phyloP scores from a whole-genome alignment of 2,329 filamentous ascomycete species.

The Bipolaris gigantea region DNA sequence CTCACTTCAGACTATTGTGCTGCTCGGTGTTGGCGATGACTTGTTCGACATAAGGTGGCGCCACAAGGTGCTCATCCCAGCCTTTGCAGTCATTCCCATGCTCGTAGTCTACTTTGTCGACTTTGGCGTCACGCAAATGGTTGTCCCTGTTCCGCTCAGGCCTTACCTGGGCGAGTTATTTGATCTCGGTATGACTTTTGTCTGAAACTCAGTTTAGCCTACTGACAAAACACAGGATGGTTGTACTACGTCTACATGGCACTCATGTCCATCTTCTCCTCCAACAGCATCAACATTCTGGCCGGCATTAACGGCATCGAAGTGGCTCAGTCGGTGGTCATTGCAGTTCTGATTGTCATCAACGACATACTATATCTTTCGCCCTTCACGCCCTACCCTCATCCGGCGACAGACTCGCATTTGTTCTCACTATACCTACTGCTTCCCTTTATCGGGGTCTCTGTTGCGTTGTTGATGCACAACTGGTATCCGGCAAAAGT shows the following conservation, averaged over 20 bases:
- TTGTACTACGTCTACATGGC: conserved; percentile 97
- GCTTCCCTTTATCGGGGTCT: conserved; percentile 91
- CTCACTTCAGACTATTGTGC: conserved; percentile 84
- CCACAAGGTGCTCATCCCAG: conserved; percentile 97
- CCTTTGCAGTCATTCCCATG: conserved; percentile 88
- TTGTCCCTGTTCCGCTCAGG: conserved; percentile 83
- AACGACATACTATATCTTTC: conserved; percentile 88
- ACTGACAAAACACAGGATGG: conserved; percentile 43
- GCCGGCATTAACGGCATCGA: conserved; percentile 99
- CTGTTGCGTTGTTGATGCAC: conserved; percentile 79
- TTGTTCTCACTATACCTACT: conserved; percentile 95
- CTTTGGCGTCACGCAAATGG: conserved; percentile 94
- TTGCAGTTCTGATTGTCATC: conserved; percentile 77
- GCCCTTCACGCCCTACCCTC: conserved; percentile 73
- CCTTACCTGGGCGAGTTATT: conserved; percentile 82
- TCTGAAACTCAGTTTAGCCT: background rate
- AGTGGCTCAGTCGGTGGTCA: conserved; percentile 88
- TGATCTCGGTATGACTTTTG: conserved; percentile 61
- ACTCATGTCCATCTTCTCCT: conserved; percentile 92
- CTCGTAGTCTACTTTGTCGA: conserved; percentile 98
- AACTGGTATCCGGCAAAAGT: conserved; percentile 96
- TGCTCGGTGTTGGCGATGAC: conserved; percentile 93
- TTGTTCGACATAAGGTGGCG: conserved; percentile 98
- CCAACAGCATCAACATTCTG: conserved; percentile 99
- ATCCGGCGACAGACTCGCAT: conserved; percentile 94